Conservation (phyloP, 2,329 filamentous ascomycete species). For the Grosmannia penicillata region DNA sequence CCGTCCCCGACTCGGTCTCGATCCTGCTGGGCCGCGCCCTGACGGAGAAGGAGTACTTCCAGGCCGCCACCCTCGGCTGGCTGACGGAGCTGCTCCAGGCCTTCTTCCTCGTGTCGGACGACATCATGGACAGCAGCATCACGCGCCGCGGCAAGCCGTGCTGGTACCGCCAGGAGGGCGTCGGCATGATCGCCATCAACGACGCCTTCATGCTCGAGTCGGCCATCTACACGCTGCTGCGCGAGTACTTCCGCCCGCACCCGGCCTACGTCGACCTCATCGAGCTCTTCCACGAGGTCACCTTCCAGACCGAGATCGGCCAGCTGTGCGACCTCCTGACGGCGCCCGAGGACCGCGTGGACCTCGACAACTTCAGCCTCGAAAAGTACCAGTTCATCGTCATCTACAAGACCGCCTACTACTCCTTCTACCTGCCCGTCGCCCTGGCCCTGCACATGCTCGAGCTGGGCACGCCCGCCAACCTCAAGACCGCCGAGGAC, state of each 20-base stretch:
- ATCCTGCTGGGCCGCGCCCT: slow-evolving; percentile 61
- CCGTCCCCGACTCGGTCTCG: slow-evolving; percentile 79
- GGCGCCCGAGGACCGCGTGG: slow-evolving; percentile 82
- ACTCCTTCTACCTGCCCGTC: slow-evolving; percentile 96
- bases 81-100: slow-evolving; percentile 96
- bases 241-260: slow-evolving; percentile 84
- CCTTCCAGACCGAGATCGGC: slow-evolving; percentile 88
- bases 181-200: slow-evolving; percentile 96
- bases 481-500: slow-evolving; percentile 76
- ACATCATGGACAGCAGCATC: slow-evolving; percentile 96
- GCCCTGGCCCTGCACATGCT: slow-evolving; percentile 79
- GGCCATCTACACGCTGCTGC: slow-evolving; percentile 78
- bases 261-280: slow-evolving; percentile 79
- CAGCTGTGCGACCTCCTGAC: slow-evolving; percentile 92
- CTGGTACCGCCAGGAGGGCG: slow-evolving; percentile 84
- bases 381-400: slow-evolving; percentile 97
- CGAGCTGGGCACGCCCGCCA: slow-evolving; percentile 70
- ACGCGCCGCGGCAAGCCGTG: slow-evolving; percentile 89
- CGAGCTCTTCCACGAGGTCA: slow-evolving; percentile 91
- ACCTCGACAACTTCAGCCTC: slow-evolving; percentile 89
- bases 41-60: slow-evolving; percentile 71
- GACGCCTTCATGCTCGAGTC: slow-evolving; percentile 93
- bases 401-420: slow-evolving; percentile 98
- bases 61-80: slow-evolving; percentile 82
- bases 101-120: slow-evolving; percentile 96